phyloP scores from a whole-genome alignment of 495 filamentous ascomycete species.

The Neurospora sp. region DNA sequence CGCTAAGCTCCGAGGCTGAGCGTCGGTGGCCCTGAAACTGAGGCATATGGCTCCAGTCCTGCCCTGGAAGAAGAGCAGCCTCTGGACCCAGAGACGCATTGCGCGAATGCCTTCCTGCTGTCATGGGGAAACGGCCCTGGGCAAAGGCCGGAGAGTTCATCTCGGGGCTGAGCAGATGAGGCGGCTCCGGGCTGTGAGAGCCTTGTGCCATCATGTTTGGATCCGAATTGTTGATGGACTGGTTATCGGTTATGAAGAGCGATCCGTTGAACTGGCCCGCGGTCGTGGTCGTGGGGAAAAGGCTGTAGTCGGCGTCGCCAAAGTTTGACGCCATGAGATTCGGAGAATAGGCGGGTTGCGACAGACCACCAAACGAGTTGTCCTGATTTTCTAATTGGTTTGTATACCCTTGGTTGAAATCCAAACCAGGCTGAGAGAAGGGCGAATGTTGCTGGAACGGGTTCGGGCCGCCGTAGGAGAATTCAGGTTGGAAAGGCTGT shows the following conservation, averaged over 20 bases:
- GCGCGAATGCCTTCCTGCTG: slow-evolving; percentile 56
- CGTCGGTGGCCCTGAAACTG: slow-evolving; percentile 73
- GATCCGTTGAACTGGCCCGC: slow-evolving; percentile 39
- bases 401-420: slow-evolving; percentile 30
- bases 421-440: slow-evolving; percentile 26
- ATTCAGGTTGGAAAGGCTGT: slow-evolving; percentile 29
- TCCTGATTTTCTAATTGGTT: slow-evolving; percentile 27
- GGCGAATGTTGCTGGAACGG: slow-evolving; percentile 21
- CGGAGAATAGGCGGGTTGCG: slow-evolving; percentile 15
- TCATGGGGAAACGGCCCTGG: slow-evolving; percentile 44
- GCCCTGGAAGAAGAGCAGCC: slow-evolving; percentile 58
- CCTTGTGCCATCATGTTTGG: slow-evolving; percentile 63
- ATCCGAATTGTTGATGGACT: slow-evolving; percentile 44
- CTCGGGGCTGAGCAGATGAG: slow-evolving; percentile 60
- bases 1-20: slow-evolving; percentile 83
- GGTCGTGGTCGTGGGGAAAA: slow-evolving; percentile 34
- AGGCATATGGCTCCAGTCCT: slow-evolving; percentile 58
- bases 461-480: slow-evolving; percentile 18
- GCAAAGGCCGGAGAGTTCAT: slow-evolving; percentile 49
- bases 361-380: slow-evolving; percentile 19
- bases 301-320: slow-evolving; percentile 41
- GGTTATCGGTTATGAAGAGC: slow-evolving; percentile 37
- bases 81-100: slow-evolving; percentile 74
- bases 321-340: slow-evolving; percentile 33
- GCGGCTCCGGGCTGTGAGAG: slow-evolving; percentile 50